Evolutionary conservation across 1,284 basidiomycete species (phyloP).

Genomic region (Tylopilus sp.): DNA sequence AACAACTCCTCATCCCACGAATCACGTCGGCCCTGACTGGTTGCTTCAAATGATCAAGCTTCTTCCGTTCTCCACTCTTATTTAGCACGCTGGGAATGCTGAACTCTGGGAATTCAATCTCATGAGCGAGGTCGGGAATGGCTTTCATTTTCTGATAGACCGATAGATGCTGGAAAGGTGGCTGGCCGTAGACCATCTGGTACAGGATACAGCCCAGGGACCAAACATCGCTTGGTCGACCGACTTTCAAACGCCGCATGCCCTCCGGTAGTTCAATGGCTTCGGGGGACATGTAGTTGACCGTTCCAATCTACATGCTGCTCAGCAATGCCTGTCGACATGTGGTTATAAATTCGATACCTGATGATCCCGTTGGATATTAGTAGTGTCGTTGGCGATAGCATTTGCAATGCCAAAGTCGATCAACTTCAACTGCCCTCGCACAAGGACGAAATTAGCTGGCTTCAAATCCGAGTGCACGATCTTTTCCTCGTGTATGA

Average conservation of each 20-base stretch:
- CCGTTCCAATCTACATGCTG: slow-evolving; percentile 72
- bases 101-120: slow-evolving; percentile 74
- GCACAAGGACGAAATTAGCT: slow-evolving; percentile 93
- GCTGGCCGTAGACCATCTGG: slow-evolving; percentile 94
- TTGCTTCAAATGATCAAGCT: slow-evolving; percentile 59
- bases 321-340: slow-evolving; percentile 6
- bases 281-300: slow-evolving; percentile 96
- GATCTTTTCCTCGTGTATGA: slow-evolving; percentile 94
- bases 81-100: slow-evolving; percentile 39
- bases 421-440: slow-evolving; percentile 90
- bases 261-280: slow-evolving; percentile 81
- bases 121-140: slow-evolving; percentile 71
- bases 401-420: slow-evolving; percentile 98
- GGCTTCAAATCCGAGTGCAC: slow-evolving; percentile 96
- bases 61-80: slow-evolving; percentile 41
- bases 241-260: slow-evolving; percentile 76
- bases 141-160: slow-evolving; percentile 86
- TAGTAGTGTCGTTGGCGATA: slow-evolving; percentile 95
- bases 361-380: slow-evolving; percentile 92
- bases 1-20: slow-evolving; percentile 69
- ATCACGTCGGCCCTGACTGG: slow-evolving; percentile 69
- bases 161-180: slow-evolving; percentile 85
- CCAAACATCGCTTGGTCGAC: slow-evolving; percentile 92
- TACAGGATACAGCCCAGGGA: slow-evolving; percentile 97
- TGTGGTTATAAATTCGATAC: slow-evolving; percentile 37